A percentile compares a stretch with the other conserved stretches of the same genome.
phyloP scores from a whole-genome alignment of 2,329 filamentous ascomycete genomes.

The Aureobasidium lini region DNA sequence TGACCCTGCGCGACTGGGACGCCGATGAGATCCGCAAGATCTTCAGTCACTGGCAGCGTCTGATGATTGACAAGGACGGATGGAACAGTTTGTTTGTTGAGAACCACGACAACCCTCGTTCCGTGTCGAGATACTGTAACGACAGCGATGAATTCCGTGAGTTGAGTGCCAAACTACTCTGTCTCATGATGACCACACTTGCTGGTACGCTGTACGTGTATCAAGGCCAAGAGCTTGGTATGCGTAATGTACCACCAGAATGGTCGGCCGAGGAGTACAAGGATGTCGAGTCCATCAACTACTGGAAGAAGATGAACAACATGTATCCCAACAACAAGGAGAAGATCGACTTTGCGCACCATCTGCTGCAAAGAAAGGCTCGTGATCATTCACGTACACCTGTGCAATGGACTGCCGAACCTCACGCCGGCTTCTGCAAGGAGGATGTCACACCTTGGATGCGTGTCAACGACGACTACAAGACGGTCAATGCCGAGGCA shows the following conservation, averaged over 20 bases:
- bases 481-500: conserved; percentile 48
- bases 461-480: conserved; percentile 49
- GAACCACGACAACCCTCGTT: conserved; percentile 40
- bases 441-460: conserved; percentile 47
- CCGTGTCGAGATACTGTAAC: conserved; percentile 41
- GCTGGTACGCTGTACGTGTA: conserved; percentile 46
- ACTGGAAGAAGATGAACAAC: conserved; percentile 42
- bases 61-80: conserved; percentile 41
- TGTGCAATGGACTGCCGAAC: conserved; percentile 55
- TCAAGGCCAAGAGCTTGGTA: conserved; percentile 45
- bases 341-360: conserved; percentile 40
- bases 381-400: conserved; percentile 59
- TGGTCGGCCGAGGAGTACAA: conserved; percentile 43
- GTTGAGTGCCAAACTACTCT: conserved; percentile 40
- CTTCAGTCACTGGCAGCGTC: conserved; percentile 39
- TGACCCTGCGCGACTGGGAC: conserved; percentile 35
- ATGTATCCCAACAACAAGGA: conserved; percentile 28
- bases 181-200: conserved; percentile 30
- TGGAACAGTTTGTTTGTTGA: conserved; percentile 48
- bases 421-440: conserved; percentile 56
- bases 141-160: conserved; percentile 40
- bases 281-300: conserved; percentile 50
- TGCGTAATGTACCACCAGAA: conserved; percentile 39
- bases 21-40: conserved; percentile 36
- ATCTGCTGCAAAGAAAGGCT: conserved; percentile 50